A percentile compares a stretch with the other conserved stretches of the same genome.
These are phyloP conservation scores for Lineolata rhizophorae DNA, from an alignment of 495 filamentous ascomycete species.

Conservation along the genomic window DNA sequence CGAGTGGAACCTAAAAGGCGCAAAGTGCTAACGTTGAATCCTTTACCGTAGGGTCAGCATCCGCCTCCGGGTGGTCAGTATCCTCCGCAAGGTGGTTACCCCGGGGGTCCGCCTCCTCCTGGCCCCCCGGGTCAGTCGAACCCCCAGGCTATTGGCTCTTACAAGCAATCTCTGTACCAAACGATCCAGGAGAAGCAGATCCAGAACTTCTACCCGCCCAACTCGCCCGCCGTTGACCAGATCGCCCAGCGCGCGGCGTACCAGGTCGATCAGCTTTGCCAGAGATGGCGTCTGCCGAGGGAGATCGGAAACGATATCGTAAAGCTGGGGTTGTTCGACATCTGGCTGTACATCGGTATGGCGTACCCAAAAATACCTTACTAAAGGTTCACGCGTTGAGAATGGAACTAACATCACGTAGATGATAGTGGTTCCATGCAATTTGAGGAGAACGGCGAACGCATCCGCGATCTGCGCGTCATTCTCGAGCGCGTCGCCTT, in stretches of 20 bases:
- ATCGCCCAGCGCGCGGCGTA: conserved; percentile 19
- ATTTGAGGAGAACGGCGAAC: conserved; percentile 41
- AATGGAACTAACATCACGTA: too few relatives aligned
- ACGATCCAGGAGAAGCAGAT: conserved; percentile 37
- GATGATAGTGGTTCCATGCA: conserved; percentile 55
- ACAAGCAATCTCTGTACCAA: conserved; percentile 28
- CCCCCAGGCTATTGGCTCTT: conserved; percentile 15
- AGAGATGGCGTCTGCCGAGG: conserved; percentile 31
- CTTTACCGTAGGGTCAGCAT: too few relatives aligned
- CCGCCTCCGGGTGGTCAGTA: conserved; percentile 1
- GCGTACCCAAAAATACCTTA: neutral
- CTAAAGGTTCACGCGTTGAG: neutral
- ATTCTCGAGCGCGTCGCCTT: conserved; percentile 39
- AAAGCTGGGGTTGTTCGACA: conserved; percentile 43
- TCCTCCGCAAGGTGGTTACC: conserved; percentile 1
- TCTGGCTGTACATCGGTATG: conserved; percentile 38
- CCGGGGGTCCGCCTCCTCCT: conserved; percentile 4
- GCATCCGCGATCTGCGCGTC: conserved; percentile 40
- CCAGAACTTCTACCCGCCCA: conserved; percentile 31
- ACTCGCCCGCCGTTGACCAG: conserved; percentile 23
- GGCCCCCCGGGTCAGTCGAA: conserved; percentile 2
- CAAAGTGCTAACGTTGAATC: too few relatives aligned
- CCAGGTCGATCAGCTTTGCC: conserved; percentile 29
- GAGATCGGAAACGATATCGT: conserved; percentile 48
- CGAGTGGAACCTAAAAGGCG: too few relatives aligned